These are phyloP conservation scores for Fusarium neocosmosporiellum DNA, from an alignment of 2,329 filamentous ascomycete genomes.

Conservation along the genomic window DNA sequence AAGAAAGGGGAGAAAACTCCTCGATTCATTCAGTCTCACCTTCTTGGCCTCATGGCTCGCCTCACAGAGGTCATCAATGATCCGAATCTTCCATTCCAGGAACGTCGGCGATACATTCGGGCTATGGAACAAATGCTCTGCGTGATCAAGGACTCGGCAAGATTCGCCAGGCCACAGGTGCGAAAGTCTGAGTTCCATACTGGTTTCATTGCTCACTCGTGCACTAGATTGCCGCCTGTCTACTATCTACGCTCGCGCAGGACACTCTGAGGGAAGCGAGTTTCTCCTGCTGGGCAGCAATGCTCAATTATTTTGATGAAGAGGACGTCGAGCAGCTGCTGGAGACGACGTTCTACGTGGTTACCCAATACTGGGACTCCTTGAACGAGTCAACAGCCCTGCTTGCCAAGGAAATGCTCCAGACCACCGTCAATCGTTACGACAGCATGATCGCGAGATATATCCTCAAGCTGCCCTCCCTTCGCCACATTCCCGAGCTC, in stretches of 20 bases:
- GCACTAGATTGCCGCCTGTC: slow-evolving; percentile 84
- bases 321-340: slow-evolving; percentile 84
- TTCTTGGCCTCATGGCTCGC: slow-evolving; percentile 86
- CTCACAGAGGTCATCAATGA: slow-evolving; percentile 85
- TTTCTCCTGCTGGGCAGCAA: slow-evolving; percentile 84
- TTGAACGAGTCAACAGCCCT: slow-evolving; percentile 72
- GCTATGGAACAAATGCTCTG: slow-evolving; percentile 90
- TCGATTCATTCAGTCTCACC: slow-evolving; percentile 82
- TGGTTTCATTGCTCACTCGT: background rate
- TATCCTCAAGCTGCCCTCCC: slow-evolving; percentile 81
- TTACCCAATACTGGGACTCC: slow-evolving; percentile 80
- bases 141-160: slow-evolving; percentile 77
- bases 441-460: slow-evolving; percentile 70
- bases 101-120: slow-evolving; percentile 81
- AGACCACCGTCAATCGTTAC: slow-evolving; percentile 73
- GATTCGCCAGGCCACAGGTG: slow-evolving; percentile 87
- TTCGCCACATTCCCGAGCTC: slow-evolving; percentile 77
- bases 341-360: slow-evolving; percentile 89
- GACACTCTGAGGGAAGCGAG: slow-evolving; percentile 80
- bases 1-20: slow-evolving; percentile 71
- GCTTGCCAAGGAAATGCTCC: slow-evolving; percentile 71
- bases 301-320: slow-evolving; percentile 79
- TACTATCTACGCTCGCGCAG: slow-evolving; percentile 84
- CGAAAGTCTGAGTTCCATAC: slow-evolving; percentile 35
- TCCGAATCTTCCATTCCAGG: slow-evolving; percentile 66